Base-by-base conservation (phyloP, 345 rosid species). In the Gynandropsis gynandra region DNA sequence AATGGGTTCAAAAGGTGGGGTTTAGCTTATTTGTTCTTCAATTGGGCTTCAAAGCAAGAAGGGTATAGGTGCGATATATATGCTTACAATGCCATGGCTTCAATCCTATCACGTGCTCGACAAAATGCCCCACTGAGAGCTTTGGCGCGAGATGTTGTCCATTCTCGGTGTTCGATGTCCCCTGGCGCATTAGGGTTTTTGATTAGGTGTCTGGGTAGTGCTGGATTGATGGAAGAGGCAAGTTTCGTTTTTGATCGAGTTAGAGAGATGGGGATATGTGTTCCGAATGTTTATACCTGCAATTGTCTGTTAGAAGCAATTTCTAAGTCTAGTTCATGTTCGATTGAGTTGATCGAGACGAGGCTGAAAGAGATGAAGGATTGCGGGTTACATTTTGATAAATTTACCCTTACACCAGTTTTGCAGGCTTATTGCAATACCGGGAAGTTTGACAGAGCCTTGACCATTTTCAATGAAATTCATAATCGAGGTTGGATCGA, bases 51-150 rank as follows among this genome's bases (percentile, higher is more conserved):
- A 1, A 65, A 49, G 48, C 94, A 80, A 39, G 11, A 50, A 57
- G 88, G 94, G 10, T 89, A 80, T 53, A 61, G 45, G 48, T 82
- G 81, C 50, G 84, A 74, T 39, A 62, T 80, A 12, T 83, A 89
- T 47, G 66, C 85, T 66, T 83, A 73, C 68, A 89, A 86, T 58
- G 85, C 94, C 64, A 81, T 89, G 94, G 94, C 95, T 0, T 74
- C 71, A 13, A 68, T 81, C 74, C 90, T 89, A 48, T 83, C 94
- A 75, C 72, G 79, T 78, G 96, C 85, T 89, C 96, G 97, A 83
- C 89, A 79, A 64, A 77, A 74, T 74, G 85, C 77, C 77, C 63
- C 64, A 73, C 56, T 89, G 72, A 81, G 57, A 63, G 51, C 9
- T 52, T 69, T 89, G 66, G 78, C 59, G 0, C 15, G 17, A 31